A percentile compares a stretch with the other conserved stretches of the same genome.
Conservation (phyloP, 2,329 filamentous ascomycete genomes). For the Nothopassalora personata region DNA sequence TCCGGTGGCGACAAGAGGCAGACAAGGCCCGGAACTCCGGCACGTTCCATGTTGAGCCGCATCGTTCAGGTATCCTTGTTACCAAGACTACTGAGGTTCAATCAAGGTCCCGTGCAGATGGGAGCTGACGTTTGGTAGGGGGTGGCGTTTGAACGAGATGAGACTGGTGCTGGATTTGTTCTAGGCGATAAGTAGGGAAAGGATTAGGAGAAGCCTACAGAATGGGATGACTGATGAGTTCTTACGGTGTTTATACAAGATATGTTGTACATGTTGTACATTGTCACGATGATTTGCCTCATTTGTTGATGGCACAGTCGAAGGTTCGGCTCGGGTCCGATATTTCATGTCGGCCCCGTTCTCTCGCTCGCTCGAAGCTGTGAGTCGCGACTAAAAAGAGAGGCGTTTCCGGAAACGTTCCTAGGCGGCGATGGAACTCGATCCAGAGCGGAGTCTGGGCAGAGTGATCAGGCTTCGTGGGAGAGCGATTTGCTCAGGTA, state of each 20-base stretch:
- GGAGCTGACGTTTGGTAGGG: not conserved
- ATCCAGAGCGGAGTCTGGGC: too few species aligned
- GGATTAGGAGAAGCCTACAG: not conserved
- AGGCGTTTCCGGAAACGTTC: too few species aligned
- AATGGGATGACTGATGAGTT: not conserved
- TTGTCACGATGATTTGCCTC: too few species aligned
- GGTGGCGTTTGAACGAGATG: not conserved
- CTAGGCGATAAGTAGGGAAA: too few species aligned
- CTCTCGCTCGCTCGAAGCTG: too few species aligned
- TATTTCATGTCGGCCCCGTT: too few species aligned
- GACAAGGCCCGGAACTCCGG: constrained; percentile 18
- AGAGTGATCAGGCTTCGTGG: too few species aligned
- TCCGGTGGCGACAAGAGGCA: constrained; percentile 18
- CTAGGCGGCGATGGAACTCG: too few species aligned
- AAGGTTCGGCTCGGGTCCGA: too few species aligned
- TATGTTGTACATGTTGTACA: not conserved
- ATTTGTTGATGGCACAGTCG: not conserved
- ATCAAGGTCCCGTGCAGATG: not conserved
- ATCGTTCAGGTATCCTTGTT: constrained; percentile 22
- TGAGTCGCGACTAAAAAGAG: too few species aligned
- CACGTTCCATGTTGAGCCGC: constrained; percentile 26
- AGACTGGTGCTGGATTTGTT: too few species aligned
- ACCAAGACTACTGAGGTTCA: not conserved
- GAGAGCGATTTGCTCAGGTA: too few species aligned
- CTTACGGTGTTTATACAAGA: not conserved